phyloP scores from a whole-genome alignment of 805 yeast species.

The Teunomyces stri region DNA sequence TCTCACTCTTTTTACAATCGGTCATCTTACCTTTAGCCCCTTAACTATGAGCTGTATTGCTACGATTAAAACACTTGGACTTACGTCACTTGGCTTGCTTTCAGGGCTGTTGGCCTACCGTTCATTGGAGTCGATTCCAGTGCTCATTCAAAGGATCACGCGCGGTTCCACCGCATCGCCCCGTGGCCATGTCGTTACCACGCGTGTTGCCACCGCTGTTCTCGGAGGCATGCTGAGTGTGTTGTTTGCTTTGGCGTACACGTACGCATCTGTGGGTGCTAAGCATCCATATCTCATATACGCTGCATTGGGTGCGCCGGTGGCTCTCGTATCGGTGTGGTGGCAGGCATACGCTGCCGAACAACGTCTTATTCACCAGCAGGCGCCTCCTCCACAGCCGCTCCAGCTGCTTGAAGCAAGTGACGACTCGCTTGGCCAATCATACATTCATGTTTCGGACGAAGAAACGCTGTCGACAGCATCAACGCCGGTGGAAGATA shows the following conservation, averaged over 20 bases:
- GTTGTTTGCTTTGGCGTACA: slow-evolving; percentile 55
- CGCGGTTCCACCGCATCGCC: slow-evolving; percentile 8
- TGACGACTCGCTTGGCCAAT: slow-evolving; percentile 33
- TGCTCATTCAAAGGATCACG: slow-evolving; percentile 27
- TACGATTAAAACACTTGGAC: slow-evolving; percentile 59
- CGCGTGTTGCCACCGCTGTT: slow-evolving; percentile 22
- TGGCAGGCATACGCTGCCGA: slow-evolving; percentile 17
- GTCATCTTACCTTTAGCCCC: neutral
- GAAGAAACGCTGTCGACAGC: slow-evolving; percentile 28
- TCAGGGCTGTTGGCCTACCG: slow-evolving; percentile 50
- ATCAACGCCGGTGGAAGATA: slow-evolving; percentile 31
- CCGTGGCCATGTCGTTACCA: slow-evolving; percentile 19
- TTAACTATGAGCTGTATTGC: slow-evolving; percentile 32
- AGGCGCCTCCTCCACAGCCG: neutral
- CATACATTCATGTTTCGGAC: slow-evolving; percentile 44
- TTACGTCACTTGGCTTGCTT: slow-evolving; percentile 65
- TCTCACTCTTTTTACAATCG: neutral
- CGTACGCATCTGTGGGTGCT: slow-evolving; percentile 50
- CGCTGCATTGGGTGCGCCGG: slow-evolving; percentile 54
- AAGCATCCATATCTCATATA: slow-evolving; percentile 76
- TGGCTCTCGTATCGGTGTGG: slow-evolving; percentile 28
- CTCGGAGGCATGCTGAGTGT: slow-evolving; percentile 50
- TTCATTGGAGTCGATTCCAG: slow-evolving; percentile 30
- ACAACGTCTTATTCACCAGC: slow-evolving; percentile 12
- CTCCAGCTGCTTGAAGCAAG: slow-evolving; percentile 10